Conservation (phyloP, 1,284 basidiomycete genomes). For the Schizophyllum amplum region DNA sequence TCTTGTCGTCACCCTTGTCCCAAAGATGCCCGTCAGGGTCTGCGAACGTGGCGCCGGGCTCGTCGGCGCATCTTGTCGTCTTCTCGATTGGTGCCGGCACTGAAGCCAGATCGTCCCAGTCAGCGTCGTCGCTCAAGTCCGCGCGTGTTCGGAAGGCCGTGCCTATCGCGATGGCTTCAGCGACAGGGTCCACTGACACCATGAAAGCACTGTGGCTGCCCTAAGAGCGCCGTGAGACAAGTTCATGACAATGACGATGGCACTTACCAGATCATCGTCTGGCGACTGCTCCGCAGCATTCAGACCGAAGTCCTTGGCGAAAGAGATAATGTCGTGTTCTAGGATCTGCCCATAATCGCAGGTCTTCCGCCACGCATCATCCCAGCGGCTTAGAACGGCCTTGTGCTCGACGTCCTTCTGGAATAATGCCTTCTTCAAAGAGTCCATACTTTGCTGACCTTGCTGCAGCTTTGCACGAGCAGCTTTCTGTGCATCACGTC, state of each 20-base stretch:
- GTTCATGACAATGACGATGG: background rate
- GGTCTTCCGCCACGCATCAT: background rate
- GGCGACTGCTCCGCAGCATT: background rate
- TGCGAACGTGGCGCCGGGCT: background rate
- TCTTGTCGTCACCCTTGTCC: too few species aligned
- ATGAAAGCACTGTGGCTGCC: background rate
- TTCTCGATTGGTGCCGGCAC: background rate
- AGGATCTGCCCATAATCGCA: background rate
- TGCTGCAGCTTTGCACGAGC: background rate
- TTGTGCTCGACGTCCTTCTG: background rate
- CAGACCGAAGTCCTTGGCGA: background rate
- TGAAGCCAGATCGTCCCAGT: background rate
- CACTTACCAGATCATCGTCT: background rate
- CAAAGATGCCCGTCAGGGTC: too few species aligned
- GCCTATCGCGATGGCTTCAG: background rate
- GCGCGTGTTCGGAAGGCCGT: background rate
- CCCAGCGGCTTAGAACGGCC: background rate
- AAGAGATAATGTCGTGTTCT: background rate
- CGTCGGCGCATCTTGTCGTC: background rate
- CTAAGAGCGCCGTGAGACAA: background rate
- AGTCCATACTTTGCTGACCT: background rate
- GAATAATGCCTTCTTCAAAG: background rate
- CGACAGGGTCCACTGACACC: background rate
- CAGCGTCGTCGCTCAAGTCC: background rate
- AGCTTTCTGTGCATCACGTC: background rate